Conservation (phyloP, 768 basidiomycete species). For the Russula emetica region DNA sequence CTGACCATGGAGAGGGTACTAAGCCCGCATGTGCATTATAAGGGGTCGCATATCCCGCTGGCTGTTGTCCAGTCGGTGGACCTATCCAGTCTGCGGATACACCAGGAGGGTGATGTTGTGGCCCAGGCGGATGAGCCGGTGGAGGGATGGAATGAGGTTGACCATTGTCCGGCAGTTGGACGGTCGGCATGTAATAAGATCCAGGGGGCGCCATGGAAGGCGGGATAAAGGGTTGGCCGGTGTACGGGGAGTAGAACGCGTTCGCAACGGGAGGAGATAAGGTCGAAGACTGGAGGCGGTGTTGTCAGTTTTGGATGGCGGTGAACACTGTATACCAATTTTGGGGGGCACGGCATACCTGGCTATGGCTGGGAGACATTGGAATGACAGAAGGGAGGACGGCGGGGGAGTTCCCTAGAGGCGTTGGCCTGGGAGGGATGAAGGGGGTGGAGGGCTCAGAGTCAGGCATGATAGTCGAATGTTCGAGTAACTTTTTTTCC, state of each 20-base stretch:
- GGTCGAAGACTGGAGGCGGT: conserved; percentile 23
- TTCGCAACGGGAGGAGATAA: conserved; percentile 23
- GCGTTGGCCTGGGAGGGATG: conserved; percentile 33
- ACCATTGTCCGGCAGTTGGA: conserved; percentile 30
- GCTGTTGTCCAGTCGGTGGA: conserved; percentile 19
- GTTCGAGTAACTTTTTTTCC: conserved; percentile 8
- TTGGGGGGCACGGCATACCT: conserved; percentile 8
- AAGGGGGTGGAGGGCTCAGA: conserved; percentile 32
- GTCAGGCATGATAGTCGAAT: conserved; percentile 19
- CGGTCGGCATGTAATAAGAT: conserved; percentile 36
- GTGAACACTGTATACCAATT: conserved; percentile 1
- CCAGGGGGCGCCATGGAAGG: conserved; percentile 27
- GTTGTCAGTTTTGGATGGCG: not conserved
- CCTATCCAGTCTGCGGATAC: conserved; percentile 36
- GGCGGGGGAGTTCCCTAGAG: conserved; percentile 27
- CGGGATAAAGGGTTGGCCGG: conserved; percentile 27
- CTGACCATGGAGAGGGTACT: conserved; percentile 12
- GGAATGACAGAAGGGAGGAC: conserved; percentile 32
- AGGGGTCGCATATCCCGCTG: conserved; percentile 23
- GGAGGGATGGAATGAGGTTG: not conserved
- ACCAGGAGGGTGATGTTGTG: conserved; percentile 29
- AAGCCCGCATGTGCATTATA: conserved; percentile 2
- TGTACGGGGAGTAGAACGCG: conserved; percentile 23
- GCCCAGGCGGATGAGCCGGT: conserved; percentile 11
- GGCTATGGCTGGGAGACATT: conserved; percentile 25